These are phyloP conservation scores for Wallacemonas sp. DNA, from an alignment of 208 protist species.

Conservation along the genomic window DNA sequence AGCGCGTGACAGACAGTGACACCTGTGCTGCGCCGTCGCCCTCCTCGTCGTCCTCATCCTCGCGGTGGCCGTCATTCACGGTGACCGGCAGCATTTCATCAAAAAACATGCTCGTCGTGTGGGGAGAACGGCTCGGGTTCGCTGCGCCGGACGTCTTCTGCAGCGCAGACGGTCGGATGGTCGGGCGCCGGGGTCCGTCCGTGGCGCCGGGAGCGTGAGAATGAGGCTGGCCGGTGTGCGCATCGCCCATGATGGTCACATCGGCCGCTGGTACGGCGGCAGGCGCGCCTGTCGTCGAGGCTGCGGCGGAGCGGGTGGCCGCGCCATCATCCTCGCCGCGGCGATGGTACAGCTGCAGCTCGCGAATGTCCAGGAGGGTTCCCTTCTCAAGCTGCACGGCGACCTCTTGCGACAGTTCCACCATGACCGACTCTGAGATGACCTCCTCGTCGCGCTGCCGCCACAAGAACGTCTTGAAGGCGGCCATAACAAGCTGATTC, in stretches of 20 bases:
- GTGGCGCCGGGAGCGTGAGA: no score
- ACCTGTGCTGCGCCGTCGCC: neutral
- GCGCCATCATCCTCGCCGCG: neutral
- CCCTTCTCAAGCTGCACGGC: constrained; percentile 32
- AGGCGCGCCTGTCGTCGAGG: neutral
- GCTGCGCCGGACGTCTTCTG: neutral
- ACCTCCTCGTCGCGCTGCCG: constrained; percentile 66
- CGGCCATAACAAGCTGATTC: constrained; percentile 72
- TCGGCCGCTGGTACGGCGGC: neutral
- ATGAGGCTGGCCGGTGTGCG: no score
- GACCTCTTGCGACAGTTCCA: constrained; percentile 30
- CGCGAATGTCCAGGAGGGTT: constrained; percentile 38
- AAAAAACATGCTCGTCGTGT: neutral
- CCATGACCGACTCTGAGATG: constrained; percentile 66
- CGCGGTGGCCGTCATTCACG: neutral
- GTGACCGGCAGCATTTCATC: neutral
- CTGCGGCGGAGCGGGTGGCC: neutral
- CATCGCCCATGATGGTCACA: neutral
- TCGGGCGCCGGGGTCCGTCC: no score
- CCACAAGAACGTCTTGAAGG: constrained; percentile 69
- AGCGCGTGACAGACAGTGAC: neutral
- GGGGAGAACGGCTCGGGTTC: neutral
- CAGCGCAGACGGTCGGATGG: neutral
- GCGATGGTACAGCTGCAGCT: constrained; percentile 42
- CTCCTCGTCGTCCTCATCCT: neutral